A percentile compares a stretch with the other conserved stretches of the same genome.
phyloP scores from a whole-genome alignment of 1,284 basidiomycete genomes.

The Ceratobasidium sp. region DNA sequence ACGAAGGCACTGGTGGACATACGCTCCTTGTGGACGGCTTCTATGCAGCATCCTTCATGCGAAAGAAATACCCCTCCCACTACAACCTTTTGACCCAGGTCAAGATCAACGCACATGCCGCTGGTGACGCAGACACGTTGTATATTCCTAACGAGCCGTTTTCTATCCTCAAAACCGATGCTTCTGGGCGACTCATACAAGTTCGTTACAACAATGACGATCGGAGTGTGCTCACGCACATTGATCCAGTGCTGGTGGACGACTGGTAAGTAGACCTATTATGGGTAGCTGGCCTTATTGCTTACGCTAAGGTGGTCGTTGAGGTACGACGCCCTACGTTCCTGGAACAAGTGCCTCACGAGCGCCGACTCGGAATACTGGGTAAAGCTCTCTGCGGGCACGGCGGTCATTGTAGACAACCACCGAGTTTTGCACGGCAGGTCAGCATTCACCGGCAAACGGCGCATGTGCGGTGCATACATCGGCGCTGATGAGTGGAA shows the following conservation, averaged over 20 bases:
- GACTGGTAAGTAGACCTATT: constrained; percentile 67
- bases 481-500: constrained; percentile 91
- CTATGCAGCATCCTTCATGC: constrained; percentile 85
- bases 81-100: constrained; percentile 80
- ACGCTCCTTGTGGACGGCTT: constrained; percentile 96
- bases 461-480: constrained; percentile 96
- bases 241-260: constrained; percentile 73
- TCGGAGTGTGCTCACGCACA: constrained; percentile 78
- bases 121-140: constrained; percentile 77
- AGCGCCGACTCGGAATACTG: constrained; percentile 90
- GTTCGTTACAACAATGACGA: constrained; percentile 98
- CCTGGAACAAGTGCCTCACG: constrained; percentile 83
- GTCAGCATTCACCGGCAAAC: constrained; percentile 86
- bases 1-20: constrained; percentile 86
- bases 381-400: constrained; percentile 89
- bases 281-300: background rate
- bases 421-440: constrained; percentile 95
- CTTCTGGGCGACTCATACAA: constrained; percentile 75
- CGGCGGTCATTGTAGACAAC: constrained; percentile 91
- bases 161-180: constrained; percentile 79
- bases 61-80: constrained; percentile 77
- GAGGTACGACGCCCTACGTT: constrained; percentile 86
- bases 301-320: constrained; percentile 10
- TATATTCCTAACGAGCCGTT: constrained; percentile 73
- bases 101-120: constrained; percentile 87